Conservation (phyloP, 139 green algal genomes). For the Ettlia oleoabundans region DNA sequence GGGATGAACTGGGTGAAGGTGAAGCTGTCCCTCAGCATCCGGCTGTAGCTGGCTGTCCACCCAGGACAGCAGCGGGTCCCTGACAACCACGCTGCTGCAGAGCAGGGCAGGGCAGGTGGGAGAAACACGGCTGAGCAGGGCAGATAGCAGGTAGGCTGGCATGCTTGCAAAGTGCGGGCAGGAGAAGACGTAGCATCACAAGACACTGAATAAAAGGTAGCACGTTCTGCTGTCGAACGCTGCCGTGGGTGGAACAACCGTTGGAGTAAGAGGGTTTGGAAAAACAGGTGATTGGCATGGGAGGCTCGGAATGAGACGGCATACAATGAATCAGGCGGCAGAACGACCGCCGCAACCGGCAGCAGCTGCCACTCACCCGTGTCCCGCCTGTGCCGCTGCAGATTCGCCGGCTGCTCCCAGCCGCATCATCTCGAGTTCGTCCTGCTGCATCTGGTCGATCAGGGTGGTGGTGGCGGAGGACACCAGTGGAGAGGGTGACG, state of each 20-base stretch:
- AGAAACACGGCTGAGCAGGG: background rate
- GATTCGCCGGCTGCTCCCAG: background rate
- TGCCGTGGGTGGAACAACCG: too few species aligned
- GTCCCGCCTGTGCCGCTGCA: background rate
- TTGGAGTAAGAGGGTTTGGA: too few species aligned
- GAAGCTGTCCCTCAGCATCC: background rate
- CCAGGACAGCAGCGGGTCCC: constrained; percentile 3
- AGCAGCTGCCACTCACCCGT: background rate
- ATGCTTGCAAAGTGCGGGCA: too few species aligned
- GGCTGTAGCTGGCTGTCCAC: background rate
- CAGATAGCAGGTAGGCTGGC: too few species aligned
- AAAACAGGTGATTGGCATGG: too few species aligned
- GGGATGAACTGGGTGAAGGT: background rate
- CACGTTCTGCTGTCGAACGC: too few species aligned
- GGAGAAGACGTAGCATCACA: too few species aligned
- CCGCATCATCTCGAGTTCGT: constrained; percentile 2
- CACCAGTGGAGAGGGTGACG: background rate
- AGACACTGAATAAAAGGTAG: too few species aligned
- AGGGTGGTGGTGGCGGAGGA: background rate
- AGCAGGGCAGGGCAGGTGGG: too few species aligned
- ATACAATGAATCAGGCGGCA: too few species aligned
- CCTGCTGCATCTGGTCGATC: background rate
- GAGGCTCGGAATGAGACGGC: too few species aligned
- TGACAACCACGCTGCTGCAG: background rate
- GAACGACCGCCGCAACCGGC: background rate